Base-by-base conservation (phyloP, 1,284 basidiomycete species). In the Meira nashicola region DNA sequence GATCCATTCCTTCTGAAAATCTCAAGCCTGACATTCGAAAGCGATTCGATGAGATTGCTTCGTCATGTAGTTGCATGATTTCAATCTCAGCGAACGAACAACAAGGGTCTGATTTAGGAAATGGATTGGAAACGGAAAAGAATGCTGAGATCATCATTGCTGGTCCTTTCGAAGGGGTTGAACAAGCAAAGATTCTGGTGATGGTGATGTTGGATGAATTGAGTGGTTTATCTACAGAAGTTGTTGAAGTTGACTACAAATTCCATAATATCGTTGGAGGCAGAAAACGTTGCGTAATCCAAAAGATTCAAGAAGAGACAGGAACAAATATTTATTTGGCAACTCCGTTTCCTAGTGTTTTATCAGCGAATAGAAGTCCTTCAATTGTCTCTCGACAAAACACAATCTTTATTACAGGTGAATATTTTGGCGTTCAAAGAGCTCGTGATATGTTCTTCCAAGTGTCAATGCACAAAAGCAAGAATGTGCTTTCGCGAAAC, bases 311-410 rank as follows among this genome's bases (percentile, higher is more conserved):
- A 79, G 92, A 97, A 80, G 92, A 97, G 80, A 97, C 94, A 0
- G 92, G 87, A 0, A 96, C 94, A 59, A 98, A 94, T 77, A 90
- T 98, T 62, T 98, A 97, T 79, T 84, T 91, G 66, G 92, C 94
- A 33, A 90, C 91, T 5, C 87, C 92, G 46, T 82, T 97, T 55
- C 89, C 92, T 67, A 91, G 90, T 50, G 85, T 93, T 19, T 83
- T 93, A 50, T 47, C 41, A 15, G 46, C 60, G n/a, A 23, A n/a
- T 48, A 51, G 61, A 33, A 83, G 85, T 19, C 86, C 88, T 59
- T 58, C 23, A 10, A 52, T 46, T 15, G 58, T 52, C 12, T 81
- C 74, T 67, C 82, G 79, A 83, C 86, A 80, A 75, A 92, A 91
- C 79, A 82, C 87, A 41, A 88, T 97, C 60, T 95, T 91, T 88